Evolutionary conservation across 2,329 filamentous ascomycete genomes (phyloP), one percentile per base, ranked within the genome.

Genomic region (Sclerotiophoma versabilis): DNA sequence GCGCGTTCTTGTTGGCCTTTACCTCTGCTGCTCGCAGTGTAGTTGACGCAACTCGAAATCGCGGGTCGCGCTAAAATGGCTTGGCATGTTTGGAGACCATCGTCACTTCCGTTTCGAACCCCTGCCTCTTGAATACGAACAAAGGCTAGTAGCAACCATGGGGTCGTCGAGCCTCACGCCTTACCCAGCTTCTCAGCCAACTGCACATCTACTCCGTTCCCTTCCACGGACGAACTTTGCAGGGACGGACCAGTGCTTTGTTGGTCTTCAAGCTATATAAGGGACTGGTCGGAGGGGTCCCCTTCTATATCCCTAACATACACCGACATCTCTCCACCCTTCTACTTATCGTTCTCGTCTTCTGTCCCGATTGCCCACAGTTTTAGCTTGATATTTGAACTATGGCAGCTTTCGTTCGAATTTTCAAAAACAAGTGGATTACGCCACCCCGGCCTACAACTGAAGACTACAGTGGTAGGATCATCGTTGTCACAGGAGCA

Each of bases 281-380:
- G 26, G 30, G 20, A 23, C 20, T n/a, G 3, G 22, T 29, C 22
- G 23, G n/a, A 2, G 15, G 25, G 15, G 3, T n/a, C n/a, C 15
- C 19, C 4, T 17, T 27, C 14, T 7, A 27, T 23, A n/a, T n/a
- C 12, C n/a, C 19, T 15, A 12, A 33, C n/a, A 33, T 15, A 5
- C n/a, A 33, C n/a, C n/a, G 10, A 14, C 7, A 5, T 42, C 38
- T 11, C n/a, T 12, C 96, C 59, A 96, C 84, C 49, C 92, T 85
- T 77, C 96, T 92, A 25, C 29, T 3, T 20, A 19, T 6, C 10
- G 15, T 22, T 57, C 90, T 82, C 6, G 17, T 7, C 12, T 39
- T n/a, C 23, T 38, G 23, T 8, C 25, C n/a, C n/a, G n/a, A n/a
- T n/a, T n/a, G n/a, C n/a, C n/a, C n/a, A n/a, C n/a, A n/a, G n/a